Conservation (phyloP, 306 rosid species). For the Cucumis melo region DNA sequence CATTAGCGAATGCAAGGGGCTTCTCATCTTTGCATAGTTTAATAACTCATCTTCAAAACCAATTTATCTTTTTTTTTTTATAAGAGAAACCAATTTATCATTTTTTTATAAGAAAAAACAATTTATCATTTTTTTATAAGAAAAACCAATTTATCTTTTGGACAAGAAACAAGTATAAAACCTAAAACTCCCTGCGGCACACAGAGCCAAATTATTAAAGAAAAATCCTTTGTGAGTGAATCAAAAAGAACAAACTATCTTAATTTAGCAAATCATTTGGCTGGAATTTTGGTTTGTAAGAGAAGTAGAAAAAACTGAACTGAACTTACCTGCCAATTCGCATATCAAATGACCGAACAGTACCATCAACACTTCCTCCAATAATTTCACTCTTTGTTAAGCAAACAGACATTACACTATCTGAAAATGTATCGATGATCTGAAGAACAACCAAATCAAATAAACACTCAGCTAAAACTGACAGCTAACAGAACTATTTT, state of each 20-base stretch:
- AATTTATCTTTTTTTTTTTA: not conserved
- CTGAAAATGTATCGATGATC: conserved; percentile 72
- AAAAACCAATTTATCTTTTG: not conserved
- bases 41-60: not conserved
- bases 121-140: too few species aligned
- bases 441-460: conserved; percentile 27
- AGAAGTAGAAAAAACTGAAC: not conserved
- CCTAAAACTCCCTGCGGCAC: not conserved
- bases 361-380: conserved; percentile 95
- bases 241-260: not conserved
- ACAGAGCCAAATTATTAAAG: not conserved
- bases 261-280: not conserved
- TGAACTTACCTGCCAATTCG: conserved; percentile 61
- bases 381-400: conserved; percentile 72
- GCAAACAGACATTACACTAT: conserved; percentile 84
- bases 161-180: not conserved
- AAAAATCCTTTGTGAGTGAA: not conserved
- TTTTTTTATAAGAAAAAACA: too few species aligned
- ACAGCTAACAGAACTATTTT: not conserved
- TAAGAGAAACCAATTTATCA: not conserved
- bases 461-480: not conserved
- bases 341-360: conserved; percentile 77
- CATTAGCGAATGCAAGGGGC: not conserved
- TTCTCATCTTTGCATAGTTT: not conserved
- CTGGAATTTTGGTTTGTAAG: not conserved